Percentiles rank a stretch among this genome's conserved stretches.
phyloP scores from a whole-genome alignment of 768 basidiomycete species.

The Thelephora aurantiotincta region DNA sequence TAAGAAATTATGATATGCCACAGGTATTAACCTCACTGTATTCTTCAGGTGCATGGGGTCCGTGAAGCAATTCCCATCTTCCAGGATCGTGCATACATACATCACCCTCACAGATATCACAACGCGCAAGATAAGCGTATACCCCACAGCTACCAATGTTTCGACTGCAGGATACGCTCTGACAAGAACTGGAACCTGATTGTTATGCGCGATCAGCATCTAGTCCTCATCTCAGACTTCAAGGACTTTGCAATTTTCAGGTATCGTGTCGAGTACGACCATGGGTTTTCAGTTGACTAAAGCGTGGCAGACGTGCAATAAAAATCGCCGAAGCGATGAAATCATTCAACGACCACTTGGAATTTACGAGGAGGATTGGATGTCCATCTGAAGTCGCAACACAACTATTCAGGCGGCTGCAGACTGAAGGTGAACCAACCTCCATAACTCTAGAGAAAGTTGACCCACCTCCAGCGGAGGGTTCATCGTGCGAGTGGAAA shows the following conservation, averaged over 20 bases:
- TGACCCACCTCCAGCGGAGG: slow-evolving; percentile 21
- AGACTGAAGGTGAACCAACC: slow-evolving; percentile 42
- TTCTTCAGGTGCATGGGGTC: slow-evolving; percentile 41
- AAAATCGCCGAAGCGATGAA: slow-evolving; percentile 46
- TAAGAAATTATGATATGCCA: slow-evolving; percentile 17
- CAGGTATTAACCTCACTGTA: neutral
- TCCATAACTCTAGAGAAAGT: neutral
- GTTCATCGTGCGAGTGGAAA: slow-evolving; percentile 41
- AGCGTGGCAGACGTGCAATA: slow-evolving; percentile 42
- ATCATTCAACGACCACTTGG: slow-evolving; percentile 21
- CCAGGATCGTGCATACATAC: neutral
- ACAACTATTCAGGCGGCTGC: slow-evolving; percentile 54
- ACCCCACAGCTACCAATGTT: slow-evolving; percentile 50
- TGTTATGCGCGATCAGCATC: slow-evolving; percentile 36
- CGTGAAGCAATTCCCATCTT: slow-evolving; percentile 15
- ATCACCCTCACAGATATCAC: slow-evolving; percentile 36
- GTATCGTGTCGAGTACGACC: slow-evolving; percentile 19
- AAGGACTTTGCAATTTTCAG: slow-evolving; percentile 60
- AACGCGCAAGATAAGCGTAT: slow-evolving; percentile 40
- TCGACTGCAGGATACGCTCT: slow-evolving; percentile 58
- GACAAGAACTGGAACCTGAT: slow-evolving; percentile 63
- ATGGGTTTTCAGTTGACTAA: neutral
- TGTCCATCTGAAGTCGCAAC: slow-evolving; percentile 39
- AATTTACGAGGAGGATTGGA: slow-evolving; percentile 47
- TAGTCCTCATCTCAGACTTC: slow-evolving; percentile 47